Evolutionary conservation across 2,329 filamentous ascomycete species (phyloP), one percentile per base, ranked within the genome.

Genomic region (Aulographum hederae): DNA sequence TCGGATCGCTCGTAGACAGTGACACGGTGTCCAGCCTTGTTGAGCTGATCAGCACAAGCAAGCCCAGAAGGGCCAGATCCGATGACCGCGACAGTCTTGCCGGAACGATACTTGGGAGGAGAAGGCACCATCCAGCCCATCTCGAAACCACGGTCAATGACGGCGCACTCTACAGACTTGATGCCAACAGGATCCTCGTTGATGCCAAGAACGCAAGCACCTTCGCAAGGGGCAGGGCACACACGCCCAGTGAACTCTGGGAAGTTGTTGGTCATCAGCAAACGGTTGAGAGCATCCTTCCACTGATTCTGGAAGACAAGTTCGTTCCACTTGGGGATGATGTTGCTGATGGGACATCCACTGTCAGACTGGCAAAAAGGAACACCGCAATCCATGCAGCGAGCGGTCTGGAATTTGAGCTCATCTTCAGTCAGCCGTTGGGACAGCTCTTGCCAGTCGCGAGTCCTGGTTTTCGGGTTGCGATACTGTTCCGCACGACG

Each of bases 331-430:
- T 94, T 94, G 35, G 86, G 86, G 46, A 95, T 95, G 49, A 95
- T 91, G 60, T 95, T 95, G 43, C 76, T 84, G 53, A 94, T 94
- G 2, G 86, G 86, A 52, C 86, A 95, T 30, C 86, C 86, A 40
- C 80, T 84, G 44, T 95, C 86, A 14, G 84, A 93, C 56, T 95
- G 86, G 46, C 86, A 95, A 68, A 95, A 95, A 2, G 86, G 86
- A 38, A 95, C 85, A 70, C 86, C 86, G 38, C 86, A 95, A 60
- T 95, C 86, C 86, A 95, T 95, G 64, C 86, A 95, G 41, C 86
- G 80, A 38, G 86, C 86, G 29, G 84, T 78, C 57, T 95, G 86
- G 50, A 92, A 94, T 62, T 94, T 94, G 41, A 94, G 72, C 59
- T 93, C 84, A 43, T 94, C 86, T 55, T 93, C 84, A 41, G 80